Evolutionary conservation across 129 eudicot species (phyloP).

Genomic region (Centaurea solstitialis): DNA sequence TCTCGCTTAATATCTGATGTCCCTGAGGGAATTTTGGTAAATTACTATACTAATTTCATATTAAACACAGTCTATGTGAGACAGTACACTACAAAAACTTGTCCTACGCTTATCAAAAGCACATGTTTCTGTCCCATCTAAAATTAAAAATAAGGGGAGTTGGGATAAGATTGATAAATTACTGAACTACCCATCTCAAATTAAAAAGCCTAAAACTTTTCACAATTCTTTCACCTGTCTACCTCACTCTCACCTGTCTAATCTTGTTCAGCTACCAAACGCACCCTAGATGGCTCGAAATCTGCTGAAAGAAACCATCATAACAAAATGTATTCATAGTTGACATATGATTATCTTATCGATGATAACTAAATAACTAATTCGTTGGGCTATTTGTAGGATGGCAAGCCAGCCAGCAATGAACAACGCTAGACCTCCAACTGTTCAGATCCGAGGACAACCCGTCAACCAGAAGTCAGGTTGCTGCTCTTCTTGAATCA

Average conservation of each 20-base stretch:
- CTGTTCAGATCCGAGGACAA: slow-evolving; percentile 86
- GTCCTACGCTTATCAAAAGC: too few relatives aligned
- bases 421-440: slow-evolving; percentile 76
- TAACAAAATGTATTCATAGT: not conserved
- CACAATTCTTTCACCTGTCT: too few relatives aligned
- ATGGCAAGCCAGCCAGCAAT: slow-evolving; percentile 95
- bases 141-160: not conserved
- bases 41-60: too few relatives aligned
- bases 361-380: not conserved
- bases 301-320: not conserved
- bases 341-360: not conserved
- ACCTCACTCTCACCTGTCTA: not conserved
- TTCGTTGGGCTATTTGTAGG: slow-evolving; percentile 37
- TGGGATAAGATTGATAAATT: not conserved
- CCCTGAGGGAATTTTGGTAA: too few relatives aligned
- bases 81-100: too few relatives aligned
- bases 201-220: too few relatives aligned
- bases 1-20: too few relatives aligned
- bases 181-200: too few relatives aligned
- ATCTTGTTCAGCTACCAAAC: too few relatives aligned
- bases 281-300: not conserved
- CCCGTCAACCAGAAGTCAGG: slow-evolving; percentile 93
- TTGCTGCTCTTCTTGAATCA: slow-evolving; percentile 82
- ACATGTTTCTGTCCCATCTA: not conserved
- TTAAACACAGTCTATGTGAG: too few relatives aligned